phyloP scores from a whole-genome alignment of 2,329 filamentous ascomycete species.

The Monosporascus sp. region DNA sequence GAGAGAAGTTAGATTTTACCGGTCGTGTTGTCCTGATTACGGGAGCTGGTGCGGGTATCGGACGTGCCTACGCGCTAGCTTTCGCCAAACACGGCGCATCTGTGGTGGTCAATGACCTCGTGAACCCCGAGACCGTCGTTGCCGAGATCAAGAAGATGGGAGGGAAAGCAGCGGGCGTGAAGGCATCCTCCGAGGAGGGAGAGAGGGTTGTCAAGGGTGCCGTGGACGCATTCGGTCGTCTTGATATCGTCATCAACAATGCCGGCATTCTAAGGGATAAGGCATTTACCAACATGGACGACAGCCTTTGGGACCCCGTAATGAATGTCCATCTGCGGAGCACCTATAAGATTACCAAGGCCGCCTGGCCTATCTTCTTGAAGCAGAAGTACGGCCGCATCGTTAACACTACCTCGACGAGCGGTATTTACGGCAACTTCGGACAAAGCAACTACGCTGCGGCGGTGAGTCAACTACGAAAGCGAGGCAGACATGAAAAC shows the following conservation, averaged over 20 bases:
- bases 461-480: slow-evolving; percentile 52
- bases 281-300: slow-evolving; percentile 96
- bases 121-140: slow-evolving; percentile 85
- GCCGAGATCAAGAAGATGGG: slow-evolving; percentile 87
- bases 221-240: slow-evolving; percentile 86
- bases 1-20: slow-evolving; percentile 73
- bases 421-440: slow-evolving; percentile 98
- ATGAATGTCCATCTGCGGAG: slow-evolving; percentile 88
- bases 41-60: slow-evolving; percentile 84
- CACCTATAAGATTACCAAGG: slow-evolving; percentile 96
- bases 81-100: slow-evolving; percentile 82
- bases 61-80: slow-evolving; percentile 82
- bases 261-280: slow-evolving; percentile 97
- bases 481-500: slow-evolving; percentile 2
- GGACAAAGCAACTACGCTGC: slow-evolving; percentile 97
- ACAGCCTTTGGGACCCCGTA: slow-evolving; percentile 87
- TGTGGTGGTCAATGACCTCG: slow-evolving; percentile 93
- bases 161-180: slow-evolving; percentile 86
- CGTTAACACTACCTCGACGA: slow-evolving; percentile 94
- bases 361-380: slow-evolving; percentile 94
- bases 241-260: slow-evolving; percentile 97
- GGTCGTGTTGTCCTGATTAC: slow-evolving; percentile 85
- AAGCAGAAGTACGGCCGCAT: slow-evolving; percentile 99
- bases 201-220: slow-evolving; percentile 87
- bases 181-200: slow-evolving; percentile 89